Evolutionary conservation across 108 stramenopile genomes (phyloP).

Genomic region (Aureococcus anophagefferens): DNA sequence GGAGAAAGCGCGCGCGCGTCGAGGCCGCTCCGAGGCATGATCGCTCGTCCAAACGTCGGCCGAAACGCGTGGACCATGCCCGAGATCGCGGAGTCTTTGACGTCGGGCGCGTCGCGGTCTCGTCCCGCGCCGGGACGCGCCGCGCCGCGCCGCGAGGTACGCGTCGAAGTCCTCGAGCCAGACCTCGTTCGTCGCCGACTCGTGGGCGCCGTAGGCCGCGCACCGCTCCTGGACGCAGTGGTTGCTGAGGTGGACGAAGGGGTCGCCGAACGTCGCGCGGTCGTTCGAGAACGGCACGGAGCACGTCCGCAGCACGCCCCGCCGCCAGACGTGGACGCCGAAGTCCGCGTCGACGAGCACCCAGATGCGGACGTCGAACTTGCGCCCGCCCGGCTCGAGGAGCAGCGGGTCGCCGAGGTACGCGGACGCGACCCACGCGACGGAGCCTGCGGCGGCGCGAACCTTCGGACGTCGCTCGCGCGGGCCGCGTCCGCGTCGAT

Average conservation of each 20-base stretch:
- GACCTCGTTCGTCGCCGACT: conserved; percentile 7
- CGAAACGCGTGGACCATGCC: conserved; percentile 5
- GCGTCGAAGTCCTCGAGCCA: neutral
- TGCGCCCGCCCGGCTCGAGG: conserved; percentile 3
- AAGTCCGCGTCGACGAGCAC: conserved; percentile 7
- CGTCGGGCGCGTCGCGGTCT: too few relatives aligned
- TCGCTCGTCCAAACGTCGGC: too few relatives aligned
- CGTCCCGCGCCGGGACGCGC: too few relatives aligned
- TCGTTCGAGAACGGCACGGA: conserved; percentile 4
- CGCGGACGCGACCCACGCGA: neutral
- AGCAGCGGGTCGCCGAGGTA: conserved; percentile 8
- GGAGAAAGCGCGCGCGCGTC: too few relatives aligned
- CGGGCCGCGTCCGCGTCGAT: too few relatives aligned
- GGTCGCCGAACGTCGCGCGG: neutral
- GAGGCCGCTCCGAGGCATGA: conserved; percentile 5
- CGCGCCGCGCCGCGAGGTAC: neutral
- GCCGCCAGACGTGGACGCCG: conserved; percentile 2
- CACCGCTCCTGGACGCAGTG: conserved; percentile 1
- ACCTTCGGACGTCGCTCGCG: too few relatives aligned
- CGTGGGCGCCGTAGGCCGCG: neutral
- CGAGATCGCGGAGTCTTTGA: too few relatives aligned
- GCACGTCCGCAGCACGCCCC: conserved; percentile 6
- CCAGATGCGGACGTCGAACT: conserved; percentile 16
- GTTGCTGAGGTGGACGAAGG: conserved; percentile 7
- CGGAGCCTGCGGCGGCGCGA: too few relatives aligned